Base-by-base conservation (phyloP, 139 green algal species). In the Trebouxia sp. region DNA sequence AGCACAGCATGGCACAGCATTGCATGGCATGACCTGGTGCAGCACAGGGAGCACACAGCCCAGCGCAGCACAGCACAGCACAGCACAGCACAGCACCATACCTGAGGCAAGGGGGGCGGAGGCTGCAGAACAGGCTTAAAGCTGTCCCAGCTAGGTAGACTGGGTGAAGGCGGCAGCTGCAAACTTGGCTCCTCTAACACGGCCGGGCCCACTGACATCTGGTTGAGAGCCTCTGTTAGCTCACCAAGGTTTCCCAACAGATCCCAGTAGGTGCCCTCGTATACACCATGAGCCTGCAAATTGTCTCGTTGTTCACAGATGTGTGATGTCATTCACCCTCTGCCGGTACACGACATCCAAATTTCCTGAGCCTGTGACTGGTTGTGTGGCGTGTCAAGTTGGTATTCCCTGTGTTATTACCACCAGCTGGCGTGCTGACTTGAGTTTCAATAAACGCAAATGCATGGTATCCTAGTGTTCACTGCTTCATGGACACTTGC, bases 201-300 rank as follows among this genome's bases (percentile, higher is more conserved):
- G 47, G 62, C 48, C 12, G 87, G 87, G 15, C 81, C 87, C 28
- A 45, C 86, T 87, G 15, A 24, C 81, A 93, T 83, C 26, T 65
- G 28, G 30, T 30, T 47, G 41, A 94, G 83, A 82, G 88, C 85
- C 9, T 83, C 78, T 35, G 79, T 74, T 82, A 94, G 75, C 53
- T 92, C 86, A 2, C 85, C 70, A 7, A 85, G 38, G 39, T 91
- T 85, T 6, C 77, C 86, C 26, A 94, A 77, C 42, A 94, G 82
- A 80, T 91, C 85, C 87, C 89, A 93, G 79, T 94, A 94, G 53
- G 76, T 90, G 69, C 90, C 90, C 81, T 94, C 90, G 65, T 94
- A 94, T 50, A 91, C 86, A 22, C 90, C 90, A 65, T 88, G 81
- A 0, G 86, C 84, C 62, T 72, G 62, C 65, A 53, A 30, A n/a